phyloP scores from a whole-genome alignment of 2,329 filamentous ascomycete species.

The Chrysosporium queenslandicum region DNA sequence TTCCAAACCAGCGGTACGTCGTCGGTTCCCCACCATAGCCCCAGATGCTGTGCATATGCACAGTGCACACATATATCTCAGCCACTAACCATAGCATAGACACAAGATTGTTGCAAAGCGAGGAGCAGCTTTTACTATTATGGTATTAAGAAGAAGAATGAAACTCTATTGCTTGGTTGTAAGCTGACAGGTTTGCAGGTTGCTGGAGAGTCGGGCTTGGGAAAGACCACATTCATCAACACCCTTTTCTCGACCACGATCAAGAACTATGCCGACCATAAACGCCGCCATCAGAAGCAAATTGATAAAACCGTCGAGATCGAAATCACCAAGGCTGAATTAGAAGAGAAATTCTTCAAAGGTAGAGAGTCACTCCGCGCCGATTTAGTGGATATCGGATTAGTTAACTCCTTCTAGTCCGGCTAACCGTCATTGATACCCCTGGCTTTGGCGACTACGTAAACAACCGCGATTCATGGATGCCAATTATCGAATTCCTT shows the following conservation, averaged over 20 bases:
- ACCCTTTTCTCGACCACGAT: constrained; percentile 99
- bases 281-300: constrained; percentile 98
- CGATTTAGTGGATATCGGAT: neutral
- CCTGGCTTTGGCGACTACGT: constrained; percentile 99
- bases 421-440: constrained; percentile 96
- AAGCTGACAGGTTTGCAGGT: constrained; percentile 48
- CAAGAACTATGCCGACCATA: constrained; percentile 99
- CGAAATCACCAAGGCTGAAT: constrained; percentile 98
- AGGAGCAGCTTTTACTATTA: constrained; percentile 97
- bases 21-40: neutral
- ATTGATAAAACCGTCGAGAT: constrained; percentile 99
- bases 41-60: too few species aligned
- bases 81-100: constrained; percentile 31
- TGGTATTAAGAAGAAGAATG: too few species aligned
- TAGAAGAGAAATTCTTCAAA: constrained; percentile 99
- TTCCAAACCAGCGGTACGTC: constrained; percentile 58
- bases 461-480: constrained; percentile 99
- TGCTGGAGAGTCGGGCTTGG: constrained; percentile 93
- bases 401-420: constrained; percentile 52
- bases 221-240: constrained; percentile 99
- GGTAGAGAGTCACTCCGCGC: constrained; percentile 48
- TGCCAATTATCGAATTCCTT: constrained; percentile 99
- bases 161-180: neutral
- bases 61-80: too few species aligned
- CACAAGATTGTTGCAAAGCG: constrained; percentile 69